A percentile compares a stretch with the other conserved stretches of the same genome.
Evolutionary conservation across 352 stramenopile species (phyloP).

Genomic region (Phytopythium oedochilum): DNA sequence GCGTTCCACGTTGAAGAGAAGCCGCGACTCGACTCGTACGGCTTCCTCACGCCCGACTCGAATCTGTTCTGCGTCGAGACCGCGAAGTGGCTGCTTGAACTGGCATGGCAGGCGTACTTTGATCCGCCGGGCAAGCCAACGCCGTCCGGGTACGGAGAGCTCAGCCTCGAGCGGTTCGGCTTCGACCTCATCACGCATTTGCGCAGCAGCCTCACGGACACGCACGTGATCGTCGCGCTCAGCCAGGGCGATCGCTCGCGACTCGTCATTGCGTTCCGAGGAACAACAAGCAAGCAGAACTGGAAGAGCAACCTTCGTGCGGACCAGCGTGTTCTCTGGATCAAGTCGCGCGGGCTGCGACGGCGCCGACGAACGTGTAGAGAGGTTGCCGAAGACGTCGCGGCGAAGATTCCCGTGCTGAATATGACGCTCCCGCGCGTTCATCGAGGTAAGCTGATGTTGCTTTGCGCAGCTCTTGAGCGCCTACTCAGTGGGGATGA

Average conservation of each 20-base stretch:
- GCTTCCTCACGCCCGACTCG: conserved; percentile 58
- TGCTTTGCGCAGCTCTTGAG: too few relatives aligned
- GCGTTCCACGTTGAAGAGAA: conserved; percentile 70
- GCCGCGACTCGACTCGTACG: conserved; percentile 52
- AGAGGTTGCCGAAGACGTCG: conserved; percentile 51
- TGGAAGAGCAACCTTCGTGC: conserved; percentile 88
- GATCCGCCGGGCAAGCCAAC: conserved; percentile 72
- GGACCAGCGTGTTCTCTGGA: conserved; percentile 74
- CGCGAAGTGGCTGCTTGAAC: conserved; percentile 70
- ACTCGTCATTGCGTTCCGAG: conserved; percentile 82
- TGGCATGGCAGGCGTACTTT: conserved; percentile 87
- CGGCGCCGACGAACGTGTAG: conserved; percentile 51
- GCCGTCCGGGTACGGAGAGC: conserved; percentile 71
- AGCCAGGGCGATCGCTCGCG: conserved; percentile 48
- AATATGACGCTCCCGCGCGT: conserved; percentile 84
- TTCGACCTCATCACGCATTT: conserved; percentile 86
- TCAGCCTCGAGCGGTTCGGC: conserved; percentile 60
- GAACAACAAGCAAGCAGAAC: conserved; percentile 83
- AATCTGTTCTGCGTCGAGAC: conserved; percentile 88
- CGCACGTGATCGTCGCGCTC: conserved; percentile 60
- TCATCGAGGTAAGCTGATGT: conserved; percentile 52
- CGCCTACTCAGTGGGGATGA: too few relatives aligned
- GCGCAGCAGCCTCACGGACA: conserved; percentile 68
- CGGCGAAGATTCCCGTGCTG: conserved; percentile 72
- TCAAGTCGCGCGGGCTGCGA: conserved; percentile 55